Percentiles rank a stretch among this genome's conserved stretches.
Conservation (phyloP, 1,139 yeast species). For the Saccharomycopsis crataegensis region DNA sequence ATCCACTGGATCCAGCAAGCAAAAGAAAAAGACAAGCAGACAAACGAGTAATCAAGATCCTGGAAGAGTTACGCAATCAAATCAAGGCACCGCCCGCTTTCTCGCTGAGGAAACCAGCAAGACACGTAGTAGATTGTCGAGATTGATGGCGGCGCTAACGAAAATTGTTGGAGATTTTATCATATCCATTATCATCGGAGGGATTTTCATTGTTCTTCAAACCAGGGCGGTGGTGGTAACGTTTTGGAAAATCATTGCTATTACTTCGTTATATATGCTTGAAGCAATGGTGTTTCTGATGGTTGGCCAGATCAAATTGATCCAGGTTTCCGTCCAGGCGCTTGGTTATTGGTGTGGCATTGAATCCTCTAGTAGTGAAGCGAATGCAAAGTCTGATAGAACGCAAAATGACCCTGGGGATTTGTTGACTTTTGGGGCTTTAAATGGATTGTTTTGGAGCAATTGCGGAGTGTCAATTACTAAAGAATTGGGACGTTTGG, state of each 20-base stretch:
- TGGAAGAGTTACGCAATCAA: too few species aligned
- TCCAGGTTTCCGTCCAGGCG: background rate
- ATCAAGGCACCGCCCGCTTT: too few species aligned
- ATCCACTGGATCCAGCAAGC: too few species aligned
- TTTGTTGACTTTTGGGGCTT: conserved; percentile 2
- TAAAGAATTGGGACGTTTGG: conserved; percentile 1
- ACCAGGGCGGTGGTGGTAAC: background rate
- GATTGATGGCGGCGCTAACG: background rate
- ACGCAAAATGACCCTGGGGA: too few species aligned
- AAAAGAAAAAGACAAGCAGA: too few species aligned
- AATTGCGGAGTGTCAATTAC: background rate
- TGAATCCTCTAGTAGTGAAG: too few species aligned
- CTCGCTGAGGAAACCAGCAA: too few species aligned
- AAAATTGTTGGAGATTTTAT: background rate
- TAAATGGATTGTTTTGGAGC: conserved; percentile 12
- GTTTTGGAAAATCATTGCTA: background rate
- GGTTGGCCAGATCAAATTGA: background rate
- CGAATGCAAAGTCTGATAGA: too few species aligned
- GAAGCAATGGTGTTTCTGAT: background rate
- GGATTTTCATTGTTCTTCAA: background rate
- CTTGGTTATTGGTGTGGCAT: background rate
- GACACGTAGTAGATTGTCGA: too few species aligned
- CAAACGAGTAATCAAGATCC: too few species aligned
- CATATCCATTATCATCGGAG: background rate
- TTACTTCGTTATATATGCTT: background rate